phyloP scores from a whole-genome alignment of 257 asterid genomes.

The Cordia subcordata region DNA sequence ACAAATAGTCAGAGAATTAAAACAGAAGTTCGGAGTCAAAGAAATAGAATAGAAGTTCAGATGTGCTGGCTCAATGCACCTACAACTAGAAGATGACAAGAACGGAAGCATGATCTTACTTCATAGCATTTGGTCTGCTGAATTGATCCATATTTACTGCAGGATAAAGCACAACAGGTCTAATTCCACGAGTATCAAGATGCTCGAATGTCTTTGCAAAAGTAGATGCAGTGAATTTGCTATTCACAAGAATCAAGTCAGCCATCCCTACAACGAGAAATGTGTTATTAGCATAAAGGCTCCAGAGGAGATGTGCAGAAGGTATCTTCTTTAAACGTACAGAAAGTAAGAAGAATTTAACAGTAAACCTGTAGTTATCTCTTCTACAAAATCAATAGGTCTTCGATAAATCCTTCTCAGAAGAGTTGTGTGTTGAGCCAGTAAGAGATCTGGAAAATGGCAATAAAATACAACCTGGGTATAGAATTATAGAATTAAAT shows the following conservation, averaged over 20 bases:
- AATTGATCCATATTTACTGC: slow-evolving; percentile 90
- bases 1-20: background rate
- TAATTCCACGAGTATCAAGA: slow-evolving; percentile 55
- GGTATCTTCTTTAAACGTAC: too few relatives aligned
- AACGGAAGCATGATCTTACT: slow-evolving; percentile 44
- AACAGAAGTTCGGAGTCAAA: background rate
- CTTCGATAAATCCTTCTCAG: slow-evolving; percentile 81
- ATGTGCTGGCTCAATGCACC: background rate
- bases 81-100: slow-evolving; percentile 28
- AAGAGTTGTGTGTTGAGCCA: slow-evolving; percentile 78
- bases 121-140: slow-evolving; percentile 46
- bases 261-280: slow-evolving; percentile 66
- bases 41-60: background rate
- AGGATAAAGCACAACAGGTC: slow-evolving; percentile 93
- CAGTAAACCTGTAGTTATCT: slow-evolving; percentile 74
- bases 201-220: slow-evolving; percentile 84
- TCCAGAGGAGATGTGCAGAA: background rate
- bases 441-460: slow-evolving; percentile 91
- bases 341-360: background rate
- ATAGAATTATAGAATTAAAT: slow-evolving; percentile 7
- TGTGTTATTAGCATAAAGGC: slow-evolving; percentile 1
- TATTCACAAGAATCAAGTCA: slow-evolving; percentile 83
- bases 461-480: slow-evolving; percentile 85
- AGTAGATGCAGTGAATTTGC: slow-evolving; percentile 89
- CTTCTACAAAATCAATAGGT: slow-evolving; percentile 82